Percentiles rank a stretch among this genome's conserved stretches.
These are phyloP conservation scores for Sclerotinia sclerotiorum DNA, from an alignment of 2,329 filamentous ascomycete species.

Conservation along the genomic window DNA sequence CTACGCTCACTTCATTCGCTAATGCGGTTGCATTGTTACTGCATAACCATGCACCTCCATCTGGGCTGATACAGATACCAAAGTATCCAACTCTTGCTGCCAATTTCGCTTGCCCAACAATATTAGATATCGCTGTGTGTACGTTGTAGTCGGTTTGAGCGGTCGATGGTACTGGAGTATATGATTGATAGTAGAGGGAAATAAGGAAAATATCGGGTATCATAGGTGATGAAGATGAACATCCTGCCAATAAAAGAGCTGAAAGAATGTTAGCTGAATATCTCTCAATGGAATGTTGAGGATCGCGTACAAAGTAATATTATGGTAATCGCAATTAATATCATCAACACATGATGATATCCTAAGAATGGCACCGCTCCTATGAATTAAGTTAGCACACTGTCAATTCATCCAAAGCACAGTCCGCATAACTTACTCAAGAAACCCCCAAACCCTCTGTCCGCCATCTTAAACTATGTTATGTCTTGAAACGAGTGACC, in stretches of 20 bases:
- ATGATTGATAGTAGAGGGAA: slow-evolving; percentile 88
- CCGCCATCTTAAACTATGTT: slow-evolving; percentile 27
- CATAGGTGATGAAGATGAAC: slow-evolving; percentile 91
- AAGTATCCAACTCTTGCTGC: slow-evolving; percentile 97
- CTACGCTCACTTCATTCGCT: slow-evolving; percentile 82
- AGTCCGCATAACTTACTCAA: slow-evolving; percentile 36
- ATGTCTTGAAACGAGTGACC: slow-evolving; percentile 20
- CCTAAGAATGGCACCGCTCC: slow-evolving; percentile 68
- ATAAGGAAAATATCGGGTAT: slow-evolving; percentile 97
- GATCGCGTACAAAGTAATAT: slow-evolving; percentile 82
- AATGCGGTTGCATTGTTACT: slow-evolving; percentile 95
- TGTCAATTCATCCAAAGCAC: background rate
- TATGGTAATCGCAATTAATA: slow-evolving; percentile 88
- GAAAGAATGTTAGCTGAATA: slow-evolving; percentile 30
- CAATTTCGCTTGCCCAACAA: slow-evolving; percentile 79
- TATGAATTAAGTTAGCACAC: slow-evolving; percentile 38
- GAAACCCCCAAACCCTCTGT: slow-evolving; percentile 37
- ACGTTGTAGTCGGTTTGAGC: slow-evolving; percentile 90
- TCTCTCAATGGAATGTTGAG: background rate
- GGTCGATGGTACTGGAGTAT: slow-evolving; percentile 77
- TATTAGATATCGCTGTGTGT: slow-evolving; percentile 81
- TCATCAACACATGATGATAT: slow-evolving; percentile 91
- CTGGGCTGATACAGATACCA: slow-evolving; percentile 91
- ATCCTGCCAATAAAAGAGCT: slow-evolving; percentile 91
- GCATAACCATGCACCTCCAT: slow-evolving; percentile 89